phyloP scores from a whole-genome alignment of 805 yeast genomes.

The Suhomyces sp. region DNA sequence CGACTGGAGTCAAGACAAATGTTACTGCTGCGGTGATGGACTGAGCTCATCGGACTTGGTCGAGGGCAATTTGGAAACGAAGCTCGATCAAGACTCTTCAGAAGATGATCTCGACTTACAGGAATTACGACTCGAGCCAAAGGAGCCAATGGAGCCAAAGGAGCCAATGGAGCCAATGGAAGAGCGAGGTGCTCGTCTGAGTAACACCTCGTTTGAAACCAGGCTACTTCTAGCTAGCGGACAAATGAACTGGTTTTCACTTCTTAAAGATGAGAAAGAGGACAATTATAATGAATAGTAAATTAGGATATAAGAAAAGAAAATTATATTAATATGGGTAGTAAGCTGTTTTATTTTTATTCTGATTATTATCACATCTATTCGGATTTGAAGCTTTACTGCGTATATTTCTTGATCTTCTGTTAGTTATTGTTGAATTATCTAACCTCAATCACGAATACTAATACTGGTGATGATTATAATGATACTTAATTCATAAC shows the following conservation, averaged over 20 bases:
- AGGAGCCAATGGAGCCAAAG: not conserved
- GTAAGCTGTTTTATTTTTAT: too few relatives aligned
- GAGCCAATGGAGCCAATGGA: not conserved
- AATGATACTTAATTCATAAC: too few relatives aligned
- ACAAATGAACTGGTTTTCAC: constrained; percentile 26
- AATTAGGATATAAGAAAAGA: too few relatives aligned
- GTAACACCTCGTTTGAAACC: constrained; percentile 13
- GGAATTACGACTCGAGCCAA: not conserved
- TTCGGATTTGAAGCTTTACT: too few relatives aligned
- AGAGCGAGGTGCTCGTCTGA: not conserved
- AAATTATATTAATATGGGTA: too few relatives aligned
- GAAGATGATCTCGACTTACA: not conserved
- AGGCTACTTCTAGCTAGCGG: constrained; percentile 24
- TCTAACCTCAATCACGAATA: too few relatives aligned
- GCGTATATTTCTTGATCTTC: too few relatives aligned
- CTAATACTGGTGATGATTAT: too few relatives aligned
- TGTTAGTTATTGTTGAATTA: too few relatives aligned
- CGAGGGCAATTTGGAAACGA: constrained; percentile 1
- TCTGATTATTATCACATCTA: too few relatives aligned
- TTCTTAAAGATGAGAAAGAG: constrained; percentile 10
- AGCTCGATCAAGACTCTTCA: constrained; percentile 1
- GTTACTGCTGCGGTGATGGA: constrained; percentile 3
- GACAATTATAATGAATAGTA: too few relatives aligned
- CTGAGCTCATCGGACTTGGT: not conserved
- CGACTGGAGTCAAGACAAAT: constrained; percentile 8